Evolutionary conservation across 805 yeast genomes (phyloP), one percentile per base, ranked within the genome.

Genomic region (Schizosaccharomyces osmophilus): DNA sequence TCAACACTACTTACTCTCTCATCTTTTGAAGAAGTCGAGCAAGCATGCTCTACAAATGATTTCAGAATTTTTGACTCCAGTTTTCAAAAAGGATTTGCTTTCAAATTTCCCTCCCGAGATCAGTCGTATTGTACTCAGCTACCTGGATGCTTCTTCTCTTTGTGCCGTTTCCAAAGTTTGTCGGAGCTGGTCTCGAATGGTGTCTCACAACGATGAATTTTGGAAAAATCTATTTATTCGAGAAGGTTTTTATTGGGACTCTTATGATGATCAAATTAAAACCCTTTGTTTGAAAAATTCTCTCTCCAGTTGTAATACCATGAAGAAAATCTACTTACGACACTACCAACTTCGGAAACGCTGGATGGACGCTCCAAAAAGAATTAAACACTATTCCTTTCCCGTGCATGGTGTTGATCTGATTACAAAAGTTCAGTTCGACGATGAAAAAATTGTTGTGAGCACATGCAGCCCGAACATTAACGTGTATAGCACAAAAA

Each of bases 371-470:
- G 84, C 88, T 1, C 72, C 71, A 24, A 84, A 79, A 68, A 75
- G 73, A 60, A 97, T 97, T 1, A 77, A 76, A 63, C 77, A 83
- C 63, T 79, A 82, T 3, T 79, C 85, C 15, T 76, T 84, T 9
- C 77, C 79, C 13, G 86, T 87, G 61, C 74, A 80, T 32, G 48
- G 42, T 29, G 43, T 22, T 31, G 83, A 82, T 67, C 95, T 90
- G 17, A 93, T 93, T 2, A 93, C 98, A 0, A 93, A 97, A 68
- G 74, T 93, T 64, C 96, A 90, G 71, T 88, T 88, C 71, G 97
- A 89, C 69, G 87, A 85, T 59, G 89, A 89, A 65, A 83, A 83
- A 68, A 84, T 93, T 61, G 85, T 90, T 63, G 88, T 96, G 1
- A 96, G 96, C 42, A 88, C 95, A 1, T 97, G 89, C 67, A 95